Conservation (phyloP, 2,329 filamentous ascomycete species). For the Penicillium sp. region DNA sequence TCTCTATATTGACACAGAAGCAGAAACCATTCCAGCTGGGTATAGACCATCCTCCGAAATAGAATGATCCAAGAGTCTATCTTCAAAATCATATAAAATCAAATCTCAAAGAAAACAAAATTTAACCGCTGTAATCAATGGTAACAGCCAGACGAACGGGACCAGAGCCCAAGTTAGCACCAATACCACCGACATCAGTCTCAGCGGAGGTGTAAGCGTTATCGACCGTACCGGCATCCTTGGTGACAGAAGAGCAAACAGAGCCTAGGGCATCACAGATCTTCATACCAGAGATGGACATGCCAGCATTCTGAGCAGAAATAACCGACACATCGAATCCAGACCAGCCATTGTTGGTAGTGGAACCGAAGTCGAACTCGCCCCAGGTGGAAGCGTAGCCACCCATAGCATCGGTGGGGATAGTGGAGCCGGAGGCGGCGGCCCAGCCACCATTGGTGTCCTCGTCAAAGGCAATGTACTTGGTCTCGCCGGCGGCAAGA, state of each 20-base stretch:
- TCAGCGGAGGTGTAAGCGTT: constrained; percentile 35
- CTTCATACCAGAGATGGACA: constrained; percentile 37
- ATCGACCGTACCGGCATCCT: constrained; percentile 22
- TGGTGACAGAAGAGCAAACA: constrained; percentile 33
- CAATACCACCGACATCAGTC: constrained; percentile 33
- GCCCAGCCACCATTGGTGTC: constrained; percentile 38
- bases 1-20: constrained; percentile 14
- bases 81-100: constrained; percentile 8
- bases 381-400: constrained; percentile 36
- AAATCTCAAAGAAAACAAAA: constrained; percentile 9
- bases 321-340: constrained; percentile 39
- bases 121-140: constrained; percentile 31
- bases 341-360: constrained; percentile 31
- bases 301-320: constrained; percentile 30
- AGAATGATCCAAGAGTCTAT: constrained; percentile 5
- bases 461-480: constrained; percentile 38
- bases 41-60: constrained; percentile 14
- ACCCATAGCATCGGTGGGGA: constrained; percentile 29
- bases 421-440: constrained; percentile 24
- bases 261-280: constrained; percentile 30
- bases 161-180: constrained; percentile 31
- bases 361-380: constrained; percentile 36
- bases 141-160: constrained; percentile 28
- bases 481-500: constrained; percentile 34
- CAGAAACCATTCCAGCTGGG: constrained; percentile 16